A percentile compares a stretch with the other conserved stretches of the same genome.
Conservation (phyloP, 805 yeast species). For the Candida namnaoensis region DNA sequence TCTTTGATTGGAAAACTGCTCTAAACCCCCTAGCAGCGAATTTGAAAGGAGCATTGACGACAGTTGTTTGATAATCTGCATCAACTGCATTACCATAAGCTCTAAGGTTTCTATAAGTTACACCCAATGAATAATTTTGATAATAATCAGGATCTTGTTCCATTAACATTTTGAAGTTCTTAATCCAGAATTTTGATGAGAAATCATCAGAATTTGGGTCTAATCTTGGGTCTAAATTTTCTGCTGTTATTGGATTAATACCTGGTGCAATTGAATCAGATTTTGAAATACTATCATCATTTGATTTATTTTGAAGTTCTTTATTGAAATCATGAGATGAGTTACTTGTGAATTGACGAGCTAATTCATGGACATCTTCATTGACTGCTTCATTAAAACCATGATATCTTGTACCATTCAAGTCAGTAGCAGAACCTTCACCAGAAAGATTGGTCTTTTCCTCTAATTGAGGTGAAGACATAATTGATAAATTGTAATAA, state of each 20-base stretch:
- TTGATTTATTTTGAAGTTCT: too few species aligned
- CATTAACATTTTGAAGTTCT: constrained; percentile 46
- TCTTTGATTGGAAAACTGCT: constrained; percentile 7
- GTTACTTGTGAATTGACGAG: too few species aligned
- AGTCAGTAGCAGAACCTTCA: too few species aligned
- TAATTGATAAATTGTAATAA: too few species aligned
- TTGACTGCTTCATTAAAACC: too few species aligned
- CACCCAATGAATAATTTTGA: constrained; percentile 50
- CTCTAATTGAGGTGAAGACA: too few species aligned
- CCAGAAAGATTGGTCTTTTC: too few species aligned
- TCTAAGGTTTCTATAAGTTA: constrained; percentile 48
- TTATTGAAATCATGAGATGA: too few species aligned
- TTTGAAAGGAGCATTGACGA: constrained; percentile 33
- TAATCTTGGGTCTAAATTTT: constrained; percentile 27
- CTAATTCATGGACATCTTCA: too few species aligned
- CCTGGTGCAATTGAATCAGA: constrained; percentile 1
- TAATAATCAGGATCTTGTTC: constrained; percentile 53
- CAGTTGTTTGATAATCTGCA: constrained; percentile 57
- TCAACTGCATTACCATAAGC: constrained; percentile 62
- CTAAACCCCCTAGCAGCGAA: constrained; percentile 14
- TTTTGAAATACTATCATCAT: too few species aligned
- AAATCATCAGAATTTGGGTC: constrained; percentile 55
- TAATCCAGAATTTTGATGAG: constrained; percentile 58
- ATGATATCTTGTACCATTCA: too few species aligned
- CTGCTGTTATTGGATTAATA: background rate